Evolutionary conservation across 306 rosid genomes (phyloP), one percentile per base, ranked within the genome.

Genomic region (Lupinus albus): DNA sequence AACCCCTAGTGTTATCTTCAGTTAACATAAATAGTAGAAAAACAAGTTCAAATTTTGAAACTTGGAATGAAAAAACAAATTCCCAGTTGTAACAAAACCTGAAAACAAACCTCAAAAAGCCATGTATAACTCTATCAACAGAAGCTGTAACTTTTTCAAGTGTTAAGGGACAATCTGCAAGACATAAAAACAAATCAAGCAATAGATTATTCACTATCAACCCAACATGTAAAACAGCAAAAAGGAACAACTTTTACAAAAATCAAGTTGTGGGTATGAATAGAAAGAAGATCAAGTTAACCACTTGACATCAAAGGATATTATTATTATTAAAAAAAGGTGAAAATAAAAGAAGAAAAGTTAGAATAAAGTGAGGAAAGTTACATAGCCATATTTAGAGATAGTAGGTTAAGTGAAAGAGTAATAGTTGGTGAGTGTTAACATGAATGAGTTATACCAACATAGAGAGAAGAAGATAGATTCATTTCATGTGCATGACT

Each of bases 181-280:
- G 5, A 33, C 12, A 47, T 8, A 28, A 14, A 47, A 5, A 41
- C 18, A 41, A 67, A 68, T 69, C 57, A 68, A 73, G 64, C 17
- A 58, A 77, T 25, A 64, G 64, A 21, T 3, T 11, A 28, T 28
- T 33, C 38, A 8, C 38, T 35, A 51, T 35, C 12, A 56, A 77
- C 77, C 47, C 69, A 59, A n/a, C 44, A 72, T 71, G 73, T 70
- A 72, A 55, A 64, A 64, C 8, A 77, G 52, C 41, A 64, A 49
- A 28, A 77, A 68, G 39, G 12, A 28, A 54, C 39, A 66, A 51
- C 13, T 16, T 36, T 44, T 39, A 52, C 45, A 51, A 0, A 50
- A 70, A 73, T 59, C 72, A 53, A 64, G 68, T 5, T 15, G 63
- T 15, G 53, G 38, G 42, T 3, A 59, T 17, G 57, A 71, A 46